These are phyloP conservation scores for Brassica hybrid DNA, from an alignment of 441 rosid genomes.

Conservation along the genomic window DNA sequence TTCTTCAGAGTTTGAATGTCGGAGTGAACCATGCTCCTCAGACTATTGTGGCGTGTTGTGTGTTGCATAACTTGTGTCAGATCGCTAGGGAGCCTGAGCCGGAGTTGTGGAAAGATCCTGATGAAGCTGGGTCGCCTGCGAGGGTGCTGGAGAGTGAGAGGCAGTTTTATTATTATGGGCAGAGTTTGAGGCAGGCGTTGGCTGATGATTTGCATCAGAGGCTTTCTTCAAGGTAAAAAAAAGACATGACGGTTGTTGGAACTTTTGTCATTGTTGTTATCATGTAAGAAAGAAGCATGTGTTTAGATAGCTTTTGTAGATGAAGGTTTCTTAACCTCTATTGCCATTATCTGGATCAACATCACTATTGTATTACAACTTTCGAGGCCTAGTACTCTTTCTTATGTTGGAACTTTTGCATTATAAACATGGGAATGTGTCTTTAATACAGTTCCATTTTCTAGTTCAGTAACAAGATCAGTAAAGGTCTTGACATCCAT, in stretches of 20 bases:
- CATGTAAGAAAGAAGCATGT: slow-evolving; percentile 20
- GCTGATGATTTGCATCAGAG: slow-evolving; percentile 95
- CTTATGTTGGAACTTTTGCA: slow-evolving; percentile 21
- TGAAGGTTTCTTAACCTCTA: not conserved
- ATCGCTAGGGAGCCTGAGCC: slow-evolving; percentile 97
- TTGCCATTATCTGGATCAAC: not conserved
- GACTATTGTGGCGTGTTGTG: slow-evolving; percentile 96
- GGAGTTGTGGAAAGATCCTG: slow-evolving; percentile 82
- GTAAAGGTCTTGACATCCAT: slow-evolving; percentile 27
- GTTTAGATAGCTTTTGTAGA: slow-evolving; percentile 16
- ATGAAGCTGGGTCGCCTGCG: slow-evolving; percentile 69
- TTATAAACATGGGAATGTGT: slow-evolving; percentile 17
- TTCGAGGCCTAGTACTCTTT: slow-evolving; percentile 1
- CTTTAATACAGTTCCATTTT: not conserved
- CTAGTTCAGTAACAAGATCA: not conserved
- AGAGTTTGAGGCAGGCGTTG: slow-evolving; percentile 89
- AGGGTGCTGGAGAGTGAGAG: slow-evolving; percentile 89
- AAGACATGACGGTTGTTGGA: not conserved
- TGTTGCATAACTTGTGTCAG: slow-evolving; percentile 93
- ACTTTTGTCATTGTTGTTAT: not conserved
- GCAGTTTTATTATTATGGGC: slow-evolving; percentile 75
- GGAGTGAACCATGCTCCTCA: slow-evolving; percentile 91
- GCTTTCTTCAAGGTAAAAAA: slow-evolving; percentile 69
- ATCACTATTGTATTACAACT: slow-evolving; percentile 20
- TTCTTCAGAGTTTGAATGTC: slow-evolving; percentile 90